These are phyloP conservation scores for Biscogniauxia marginata DNA, from an alignment of 2,329 filamentous ascomycete genomes.

Conservation along the genomic window DNA sequence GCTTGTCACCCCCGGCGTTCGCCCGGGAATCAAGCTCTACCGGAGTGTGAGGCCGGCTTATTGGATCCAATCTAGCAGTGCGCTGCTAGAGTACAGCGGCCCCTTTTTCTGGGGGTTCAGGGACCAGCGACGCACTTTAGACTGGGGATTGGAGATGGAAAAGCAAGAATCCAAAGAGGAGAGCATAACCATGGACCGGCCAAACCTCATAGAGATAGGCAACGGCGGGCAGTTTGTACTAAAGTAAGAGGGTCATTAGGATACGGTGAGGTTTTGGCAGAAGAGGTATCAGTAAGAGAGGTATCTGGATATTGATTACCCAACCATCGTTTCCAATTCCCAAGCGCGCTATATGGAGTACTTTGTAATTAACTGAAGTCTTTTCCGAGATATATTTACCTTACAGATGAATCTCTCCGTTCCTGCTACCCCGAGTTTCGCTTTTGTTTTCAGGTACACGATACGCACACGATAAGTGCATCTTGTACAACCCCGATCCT, in stretches of 20 bases:
- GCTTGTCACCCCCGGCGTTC: neutral
- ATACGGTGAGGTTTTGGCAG: too few relatives aligned
- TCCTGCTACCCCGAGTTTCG: neutral
- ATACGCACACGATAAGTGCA: neutral
- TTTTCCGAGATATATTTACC: neutral
- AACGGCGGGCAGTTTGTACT: conserved; percentile 9
- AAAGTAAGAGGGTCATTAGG: neutral
- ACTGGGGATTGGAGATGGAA: conserved; percentile 1
- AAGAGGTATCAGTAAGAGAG: neutral
- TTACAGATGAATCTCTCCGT: neutral
- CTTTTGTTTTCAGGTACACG: neutral
- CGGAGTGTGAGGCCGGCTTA: conserved; percentile 6
- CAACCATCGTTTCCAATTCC: neutral
- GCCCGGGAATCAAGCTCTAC: conserved; percentile 8
- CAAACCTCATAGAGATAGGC: conserved; percentile 4
- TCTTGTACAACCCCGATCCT: neutral
- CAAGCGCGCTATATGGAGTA: too few relatives aligned
- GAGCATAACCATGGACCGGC: neutral
- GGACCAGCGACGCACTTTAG: neutral
- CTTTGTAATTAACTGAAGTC: neutral
- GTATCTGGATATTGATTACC: neutral
- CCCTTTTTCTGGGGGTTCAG: neutral
- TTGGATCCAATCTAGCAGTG: conserved; percentile 9
- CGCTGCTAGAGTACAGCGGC: conserved; percentile 3
- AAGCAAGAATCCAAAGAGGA: neutral